Conservation (phyloP, 139 green algal species). For the Pleodorina starrii region DNA sequence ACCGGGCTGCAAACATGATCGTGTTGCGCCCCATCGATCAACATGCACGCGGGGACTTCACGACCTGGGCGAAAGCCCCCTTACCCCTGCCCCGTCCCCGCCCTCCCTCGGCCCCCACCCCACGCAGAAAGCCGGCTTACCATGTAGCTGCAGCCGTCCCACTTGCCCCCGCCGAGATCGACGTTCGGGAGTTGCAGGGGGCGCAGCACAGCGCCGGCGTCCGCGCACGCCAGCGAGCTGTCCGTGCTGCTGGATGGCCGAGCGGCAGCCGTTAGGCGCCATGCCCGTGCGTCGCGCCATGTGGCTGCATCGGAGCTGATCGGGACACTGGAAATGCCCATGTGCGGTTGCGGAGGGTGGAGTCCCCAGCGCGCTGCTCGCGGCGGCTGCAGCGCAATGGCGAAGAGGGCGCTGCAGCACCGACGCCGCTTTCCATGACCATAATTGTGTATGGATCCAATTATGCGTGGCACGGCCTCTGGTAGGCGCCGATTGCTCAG, state of each 20-base stretch:
- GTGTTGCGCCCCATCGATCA: too few relatives aligned
- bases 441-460: background rate
- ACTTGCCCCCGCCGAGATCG: background rate
- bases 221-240: background rate
- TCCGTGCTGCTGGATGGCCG: background rate
- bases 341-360: background rate
- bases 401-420: background rate
- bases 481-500: background rate
- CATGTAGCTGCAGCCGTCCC: background rate
- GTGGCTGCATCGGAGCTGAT: background rate
- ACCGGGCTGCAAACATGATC: too few relatives aligned
- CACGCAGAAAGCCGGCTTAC: too few relatives aligned
- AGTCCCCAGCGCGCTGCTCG: background rate
- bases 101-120: too few relatives aligned
- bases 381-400: constrained; percentile 1
- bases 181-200: background rate
- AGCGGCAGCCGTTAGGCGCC: background rate
- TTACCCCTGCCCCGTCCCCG: too few relatives aligned
- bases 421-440: background rate
- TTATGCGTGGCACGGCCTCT: background rate
- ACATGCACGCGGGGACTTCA: too few relatives aligned
- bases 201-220: background rate
- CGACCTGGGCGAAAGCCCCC: too few relatives aligned
- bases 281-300: background rate
- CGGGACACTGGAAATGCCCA: background rate